These are phyloP conservation scores for Trichopus zeylanicus DNA, from an alignment of 116 monocot genomes.

Conservation along the genomic window DNA sequence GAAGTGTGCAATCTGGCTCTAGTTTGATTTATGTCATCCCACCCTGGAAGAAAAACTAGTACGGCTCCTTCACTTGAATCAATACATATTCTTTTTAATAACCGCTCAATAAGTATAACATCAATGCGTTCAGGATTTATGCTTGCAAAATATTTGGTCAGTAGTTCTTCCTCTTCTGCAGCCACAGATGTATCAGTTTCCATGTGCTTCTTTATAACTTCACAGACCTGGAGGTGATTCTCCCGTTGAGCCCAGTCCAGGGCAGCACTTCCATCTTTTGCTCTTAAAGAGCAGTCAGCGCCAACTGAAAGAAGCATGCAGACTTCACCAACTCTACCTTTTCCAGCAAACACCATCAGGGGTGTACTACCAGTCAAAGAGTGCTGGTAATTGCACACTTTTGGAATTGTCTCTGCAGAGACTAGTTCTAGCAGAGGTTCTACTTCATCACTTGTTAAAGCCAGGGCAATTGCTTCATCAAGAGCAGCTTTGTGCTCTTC, in stretches of 20 bases:
- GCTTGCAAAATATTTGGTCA: conserved; percentile 65
- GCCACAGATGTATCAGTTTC: conserved; percentile 36
- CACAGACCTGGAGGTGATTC: conserved; percentile 47
- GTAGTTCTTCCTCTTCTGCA: conserved; percentile 47
- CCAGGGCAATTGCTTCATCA: conserved; percentile 81
- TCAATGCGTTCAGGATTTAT: conserved; percentile 86
- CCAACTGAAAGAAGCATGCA: conserved; percentile 87
- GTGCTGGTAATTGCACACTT: conserved; percentile 66
- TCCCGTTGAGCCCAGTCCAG: conserved; percentile 74
- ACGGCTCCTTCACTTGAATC: conserved; percentile 91
- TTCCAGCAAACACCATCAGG: conserved; percentile 80
- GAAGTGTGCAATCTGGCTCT: conserved; percentile 56
- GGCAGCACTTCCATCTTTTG: conserved; percentile 69
- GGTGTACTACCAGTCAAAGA: conserved; percentile 73
- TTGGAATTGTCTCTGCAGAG: conserved; percentile 28
- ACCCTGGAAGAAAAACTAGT: conserved; percentile 90
- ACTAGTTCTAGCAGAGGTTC: conserved; percentile 77
- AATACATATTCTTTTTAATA: conserved; percentile 64
- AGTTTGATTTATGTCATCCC: conserved; percentile 94
- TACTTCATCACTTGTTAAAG: conserved; percentile 66
- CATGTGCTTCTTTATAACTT: conserved; percentile 65
- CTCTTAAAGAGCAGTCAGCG: conserved; percentile 53
- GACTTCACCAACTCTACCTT: conserved; percentile 75
- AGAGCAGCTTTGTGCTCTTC: conserved; percentile 58
- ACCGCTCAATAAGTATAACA: conserved; percentile 48